Evolutionary conservation across 192 early-diverging fungal genomes (phyloP), one percentile per base, ranked within the genome.

Genomic region (Entomortierella parvispora): DNA sequence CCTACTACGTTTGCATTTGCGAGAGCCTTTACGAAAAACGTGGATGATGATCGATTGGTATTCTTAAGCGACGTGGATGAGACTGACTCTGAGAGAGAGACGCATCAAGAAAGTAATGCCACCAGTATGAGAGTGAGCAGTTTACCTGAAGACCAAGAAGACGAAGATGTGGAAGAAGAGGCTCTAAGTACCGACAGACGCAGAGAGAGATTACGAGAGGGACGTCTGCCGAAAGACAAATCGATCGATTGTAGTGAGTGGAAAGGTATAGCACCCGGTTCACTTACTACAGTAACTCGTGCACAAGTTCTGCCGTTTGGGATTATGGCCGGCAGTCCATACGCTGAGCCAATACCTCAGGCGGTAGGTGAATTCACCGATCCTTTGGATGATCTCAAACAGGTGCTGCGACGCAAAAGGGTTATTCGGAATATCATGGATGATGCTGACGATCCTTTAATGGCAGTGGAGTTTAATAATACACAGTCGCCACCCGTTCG

Each of bases 11-110:
- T 65, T 11, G 74, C 74, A 9, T 77, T 68, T 42, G 74, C 74
- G 18, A 55, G 61, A n/a, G 74, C 74, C 2, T 67, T 77, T 26
- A 31, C 58, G 33, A 77, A 77, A 23, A 43, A 68, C 23, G 47
- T 64, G 28, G 74, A 60, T 34, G 74, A 77, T 25, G 74, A 77
- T 2, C 59, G 59, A 22, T 46, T 77, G 17, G 20, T 77, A n/a
- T 77, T 77, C 34, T 58, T 77, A 54, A 77, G 66, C 33, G 74
- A 77, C 55, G 59, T 65, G 0, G 65, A 77, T 46, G 74, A 77
- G 25, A 77, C 65, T 23, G 54, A 62, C 28, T 49, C 68, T 31
- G 74, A 65, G 28, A 52, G 23, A 0, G 55, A 51, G 14, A 31
- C 32, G 28, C 42, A 28, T 8, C 23, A 43, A 29, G 5, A 44